A percentile compares a stretch with the other conserved stretches of the same genome.
Evolutionary conservation across 441 rosid genomes (phyloP).

Genomic region (Raphanus hybrid): DNA sequence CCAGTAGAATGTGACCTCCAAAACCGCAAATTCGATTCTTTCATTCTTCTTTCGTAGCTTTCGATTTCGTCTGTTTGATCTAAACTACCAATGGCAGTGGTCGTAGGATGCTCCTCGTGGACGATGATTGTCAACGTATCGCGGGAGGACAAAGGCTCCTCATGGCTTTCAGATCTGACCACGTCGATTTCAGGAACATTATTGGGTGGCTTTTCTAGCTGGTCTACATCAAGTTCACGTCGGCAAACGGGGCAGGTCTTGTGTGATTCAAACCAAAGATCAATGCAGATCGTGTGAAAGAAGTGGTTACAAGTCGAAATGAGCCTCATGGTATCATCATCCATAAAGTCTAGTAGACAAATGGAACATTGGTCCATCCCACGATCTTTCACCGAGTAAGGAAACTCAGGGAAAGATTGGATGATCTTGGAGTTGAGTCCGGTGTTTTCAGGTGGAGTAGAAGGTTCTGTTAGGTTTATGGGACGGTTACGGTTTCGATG

Average conservation of each 20-base stretch:
- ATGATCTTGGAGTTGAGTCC: slow-evolving; percentile 73
- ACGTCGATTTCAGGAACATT: slow-evolving; percentile 19
- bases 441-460: slow-evolving; percentile 13
- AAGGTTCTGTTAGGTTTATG: slow-evolving; percentile 24
- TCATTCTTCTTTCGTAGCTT: slow-evolving; percentile 36
- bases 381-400: slow-evolving; percentile 56
- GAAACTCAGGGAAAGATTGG: slow-evolving; percentile 66
- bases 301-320: slow-evolving; percentile 74
- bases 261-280: slow-evolving; percentile 82
- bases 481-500: slow-evolving; percentile 52
- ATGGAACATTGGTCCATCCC: slow-evolving; percentile 60
- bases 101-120: slow-evolving; percentile 36
- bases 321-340: slow-evolving; percentile 68
- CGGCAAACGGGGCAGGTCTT: slow-evolving; percentile 90
- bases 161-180: slow-evolving; percentile 21
- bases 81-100: slow-evolving; percentile 40
- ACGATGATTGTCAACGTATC: slow-evolving; percentile 36
- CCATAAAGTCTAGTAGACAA: slow-evolving; percentile 69
- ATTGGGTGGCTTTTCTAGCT: slow-evolving; percentile 5
- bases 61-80: slow-evolving; percentile 40
- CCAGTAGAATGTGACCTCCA: slow-evolving; percentile 80
- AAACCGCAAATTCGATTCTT: slow-evolving; percentile 39
- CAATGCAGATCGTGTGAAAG: slow-evolving; percentile 83
- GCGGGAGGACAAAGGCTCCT: slow-evolving; percentile 15
- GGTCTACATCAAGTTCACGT: slow-evolving; percentile 57